A percentile compares a stretch with the other conserved stretches of the same genome.
Conservation (phyloP, 2,329 filamentous ascomycete genomes). For the Tetracladium maxilliforme region DNA sequence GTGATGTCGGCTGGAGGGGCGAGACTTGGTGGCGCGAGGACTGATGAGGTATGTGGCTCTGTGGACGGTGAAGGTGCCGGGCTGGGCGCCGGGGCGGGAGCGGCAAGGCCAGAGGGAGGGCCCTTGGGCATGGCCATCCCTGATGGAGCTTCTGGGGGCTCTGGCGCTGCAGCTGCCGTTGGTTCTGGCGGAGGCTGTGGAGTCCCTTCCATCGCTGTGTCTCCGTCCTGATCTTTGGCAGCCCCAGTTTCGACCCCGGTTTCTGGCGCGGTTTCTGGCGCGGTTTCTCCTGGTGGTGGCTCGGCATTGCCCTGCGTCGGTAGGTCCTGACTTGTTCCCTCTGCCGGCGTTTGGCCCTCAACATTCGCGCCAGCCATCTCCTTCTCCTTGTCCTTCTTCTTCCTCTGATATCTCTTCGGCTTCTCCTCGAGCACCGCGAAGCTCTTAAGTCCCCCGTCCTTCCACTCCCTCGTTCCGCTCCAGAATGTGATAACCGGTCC, state of each 20-base stretch:
- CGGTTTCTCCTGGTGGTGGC: too few relatives aligned
- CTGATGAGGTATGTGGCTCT: neutral
- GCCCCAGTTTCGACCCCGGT: too few relatives aligned
- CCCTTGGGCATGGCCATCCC: constrained; percentile 1
- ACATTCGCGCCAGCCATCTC: neutral
- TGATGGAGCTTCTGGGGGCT: constrained; percentile 1
- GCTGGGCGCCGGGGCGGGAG: too few relatives aligned
- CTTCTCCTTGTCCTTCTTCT: constrained; percentile 28
- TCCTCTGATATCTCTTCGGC: constrained; percentile 44
- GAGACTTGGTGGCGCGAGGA: too few relatives aligned
- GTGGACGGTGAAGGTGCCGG: constrained; percentile 1
- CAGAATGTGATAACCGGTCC: constrained; percentile 86
- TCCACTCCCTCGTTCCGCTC: constrained; percentile 80
- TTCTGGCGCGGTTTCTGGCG: too few relatives aligned
- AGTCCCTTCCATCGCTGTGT: neutral
- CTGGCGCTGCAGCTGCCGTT: constrained; percentile 3
- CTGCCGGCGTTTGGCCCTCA: too few relatives aligned
- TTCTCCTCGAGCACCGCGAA: constrained; percentile 58
- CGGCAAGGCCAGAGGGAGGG: too few relatives aligned
- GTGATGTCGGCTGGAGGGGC: too few relatives aligned
- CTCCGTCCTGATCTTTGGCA: neutral
- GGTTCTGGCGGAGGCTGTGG: constrained; percentile 1
- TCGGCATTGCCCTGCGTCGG: too few relatives aligned
- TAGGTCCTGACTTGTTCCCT: too few relatives aligned
- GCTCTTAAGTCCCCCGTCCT: constrained; percentile 58